Evolutionary conservation across 1,284 basidiomycete species (phyloP).

Genomic region (Erythrobasidium hasegawianum): DNA sequence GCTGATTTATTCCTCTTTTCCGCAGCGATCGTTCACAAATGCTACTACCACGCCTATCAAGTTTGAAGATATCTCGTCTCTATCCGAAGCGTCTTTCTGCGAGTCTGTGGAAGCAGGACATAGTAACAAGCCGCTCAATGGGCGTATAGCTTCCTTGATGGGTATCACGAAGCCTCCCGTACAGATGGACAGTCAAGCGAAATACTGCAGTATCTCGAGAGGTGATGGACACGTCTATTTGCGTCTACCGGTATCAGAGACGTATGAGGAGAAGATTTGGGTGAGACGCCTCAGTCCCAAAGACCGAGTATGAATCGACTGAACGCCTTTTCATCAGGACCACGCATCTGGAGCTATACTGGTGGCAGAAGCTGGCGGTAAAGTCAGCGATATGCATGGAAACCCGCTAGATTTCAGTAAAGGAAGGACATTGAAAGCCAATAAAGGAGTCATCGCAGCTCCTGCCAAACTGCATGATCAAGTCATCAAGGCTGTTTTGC

Average conservation of each 20-base stretch:
- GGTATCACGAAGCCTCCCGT: conserved; percentile 64
- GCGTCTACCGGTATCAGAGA: conserved; percentile 74
- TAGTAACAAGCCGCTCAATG: conserved; percentile 73
- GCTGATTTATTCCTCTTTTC: background rate
- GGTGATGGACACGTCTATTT: conserved; percentile 88
- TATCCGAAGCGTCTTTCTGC: conserved; percentile 65
- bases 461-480: conserved; percentile 63
- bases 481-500: conserved; percentile 71
- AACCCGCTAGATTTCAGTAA: conserved; percentile 76
- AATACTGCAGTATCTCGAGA: conserved; percentile 82
- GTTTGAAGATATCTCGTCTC: conserved; percentile 47
- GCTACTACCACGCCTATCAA: conserved; percentile 37
- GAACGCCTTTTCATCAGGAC: conserved; percentile 57
- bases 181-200: conserved; percentile 97
- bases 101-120: conserved; percentile 93
- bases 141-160: conserved; percentile 66
- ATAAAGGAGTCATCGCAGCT: conserved; percentile 79
- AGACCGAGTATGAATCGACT: background rate
- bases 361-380: conserved; percentile 82
- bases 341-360: conserved; percentile 85
- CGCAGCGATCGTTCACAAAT: conserved; percentile 41
- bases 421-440: conserved; percentile 78
- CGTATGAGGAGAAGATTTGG: conserved; percentile 87
- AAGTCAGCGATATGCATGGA: conserved; percentile 78
- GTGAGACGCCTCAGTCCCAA: conserved; percentile 49